Conservation (phyloP, 208 protist species). For the Acanthamoeba sp. region DNA sequence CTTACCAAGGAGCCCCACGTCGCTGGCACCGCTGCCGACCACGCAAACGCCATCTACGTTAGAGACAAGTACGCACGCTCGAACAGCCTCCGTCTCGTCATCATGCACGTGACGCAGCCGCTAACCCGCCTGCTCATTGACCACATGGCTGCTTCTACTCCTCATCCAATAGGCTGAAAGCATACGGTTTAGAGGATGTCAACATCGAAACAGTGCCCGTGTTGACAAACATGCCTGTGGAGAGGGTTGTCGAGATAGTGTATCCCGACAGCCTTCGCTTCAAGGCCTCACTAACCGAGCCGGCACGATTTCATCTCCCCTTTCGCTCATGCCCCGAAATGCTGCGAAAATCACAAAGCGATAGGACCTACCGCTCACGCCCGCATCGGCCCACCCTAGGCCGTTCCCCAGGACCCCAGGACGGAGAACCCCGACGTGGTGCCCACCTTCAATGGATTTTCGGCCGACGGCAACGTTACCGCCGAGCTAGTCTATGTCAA, state of each 20-base stretch:
- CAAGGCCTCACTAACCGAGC: constrained; percentile 32
- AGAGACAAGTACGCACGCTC: background rate
- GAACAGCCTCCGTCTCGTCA: too few relatives aligned
- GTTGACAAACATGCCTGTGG: constrained; percentile 50
- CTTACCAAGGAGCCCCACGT: constrained; percentile 35
- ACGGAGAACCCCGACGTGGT: constrained; percentile 51
- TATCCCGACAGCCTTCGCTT: constrained; percentile 65
- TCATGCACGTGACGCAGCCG: background rate
- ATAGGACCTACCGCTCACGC: background rate
- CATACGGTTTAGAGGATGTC: constrained; percentile 20
- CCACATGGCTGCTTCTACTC: background rate
- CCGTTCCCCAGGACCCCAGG: constrained; percentile 15
- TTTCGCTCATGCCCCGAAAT: too few relatives aligned
- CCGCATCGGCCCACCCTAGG: background rate
- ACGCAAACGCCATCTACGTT: background rate
- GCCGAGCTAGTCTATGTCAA: constrained; percentile 76
- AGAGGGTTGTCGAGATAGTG: constrained; percentile 67
- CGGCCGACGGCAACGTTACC: constrained; percentile 38
- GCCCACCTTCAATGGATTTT: constrained; percentile 74
- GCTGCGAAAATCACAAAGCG: too few relatives aligned
- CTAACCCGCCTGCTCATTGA: background rate
- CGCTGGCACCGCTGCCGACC: constrained; percentile 20
- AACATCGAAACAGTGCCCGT: constrained; percentile 61
- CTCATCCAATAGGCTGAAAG: constrained; percentile 12
- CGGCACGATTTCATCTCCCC: background rate